phyloP scores from a whole-genome alignment of 768 basidiomycete genomes.

The Suillus subluteus region DNA sequence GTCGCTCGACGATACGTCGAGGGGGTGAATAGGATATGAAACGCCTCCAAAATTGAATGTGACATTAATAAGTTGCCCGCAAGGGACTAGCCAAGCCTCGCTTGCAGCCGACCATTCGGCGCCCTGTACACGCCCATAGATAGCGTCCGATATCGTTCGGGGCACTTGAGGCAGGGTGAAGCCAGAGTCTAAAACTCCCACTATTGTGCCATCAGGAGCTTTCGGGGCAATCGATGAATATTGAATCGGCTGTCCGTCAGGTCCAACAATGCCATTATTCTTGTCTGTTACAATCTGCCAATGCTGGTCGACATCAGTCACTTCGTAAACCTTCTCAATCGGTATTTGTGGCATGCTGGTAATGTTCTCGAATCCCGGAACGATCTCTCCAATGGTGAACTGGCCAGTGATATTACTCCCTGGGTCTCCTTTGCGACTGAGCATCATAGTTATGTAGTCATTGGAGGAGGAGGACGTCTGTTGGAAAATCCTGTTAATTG shows the following conservation, averaged over 20 bases:
- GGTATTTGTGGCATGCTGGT: conserved; percentile 63
- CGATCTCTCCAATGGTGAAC: conserved; percentile 67
- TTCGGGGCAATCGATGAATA: conserved; percentile 69
- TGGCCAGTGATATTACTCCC: conserved; percentile 55
- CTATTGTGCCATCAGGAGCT: conserved; percentile 64
- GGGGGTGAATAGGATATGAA: conserved; percentile 73
- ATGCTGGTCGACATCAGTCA: conserved; percentile 73
- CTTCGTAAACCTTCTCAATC: conserved; percentile 63
- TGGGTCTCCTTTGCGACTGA: conserved; percentile 63
- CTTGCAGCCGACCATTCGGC: conserved; percentile 61
- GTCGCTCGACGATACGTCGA: conserved; percentile 67
- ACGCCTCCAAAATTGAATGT: conserved; percentile 72
- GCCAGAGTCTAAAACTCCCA: conserved; percentile 77
- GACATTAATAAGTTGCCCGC: conserved; percentile 71
- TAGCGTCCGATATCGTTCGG: conserved; percentile 74
- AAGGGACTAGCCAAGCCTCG: conserved; percentile 75
- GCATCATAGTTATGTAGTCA: conserved; percentile 66
- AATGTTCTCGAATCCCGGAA: conserved; percentile 65
- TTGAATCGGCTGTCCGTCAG: conserved; percentile 66
- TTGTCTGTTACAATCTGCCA: conserved; percentile 78
- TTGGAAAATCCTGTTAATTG: conserved; percentile 69
- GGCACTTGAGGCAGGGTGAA: conserved; percentile 75
- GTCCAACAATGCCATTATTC: conserved; percentile 69
- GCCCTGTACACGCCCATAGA: conserved; percentile 78
- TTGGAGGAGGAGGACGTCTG: conserved; percentile 56